phyloP scores from a whole-genome alignment of 306 rosid species.

The Cucumis melo region DNA sequence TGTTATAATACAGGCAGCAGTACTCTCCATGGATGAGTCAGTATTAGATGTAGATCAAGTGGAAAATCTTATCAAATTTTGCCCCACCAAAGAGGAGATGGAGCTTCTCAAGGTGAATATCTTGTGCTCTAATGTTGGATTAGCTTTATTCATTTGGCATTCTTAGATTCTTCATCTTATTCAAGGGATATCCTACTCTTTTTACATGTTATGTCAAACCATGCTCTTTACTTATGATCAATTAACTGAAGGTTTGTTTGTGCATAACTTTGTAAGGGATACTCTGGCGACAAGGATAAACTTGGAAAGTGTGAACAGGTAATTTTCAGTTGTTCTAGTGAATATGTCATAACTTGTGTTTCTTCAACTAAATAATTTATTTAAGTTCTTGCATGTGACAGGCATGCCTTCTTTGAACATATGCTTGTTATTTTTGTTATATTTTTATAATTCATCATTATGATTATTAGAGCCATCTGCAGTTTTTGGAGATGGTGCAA shows the following conservation, averaged over 20 bases:
- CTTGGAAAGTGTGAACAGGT: constrained; percentile 99
- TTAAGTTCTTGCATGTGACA: neutral
- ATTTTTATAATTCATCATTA: no score
- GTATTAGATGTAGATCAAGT: constrained; percentile 92
- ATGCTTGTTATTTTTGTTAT: neutral
- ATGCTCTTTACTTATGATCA: neutral
- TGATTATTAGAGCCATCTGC: neutral
- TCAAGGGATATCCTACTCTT: neutral
- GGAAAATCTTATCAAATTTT: constrained; percentile 86
- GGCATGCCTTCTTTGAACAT: neutral
- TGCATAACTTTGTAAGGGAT: constrained; percentile 39
- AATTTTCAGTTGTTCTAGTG: neutral
- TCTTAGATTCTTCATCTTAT: neutral
- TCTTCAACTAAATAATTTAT: neutral
- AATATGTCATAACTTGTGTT: neutral
- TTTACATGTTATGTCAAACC: constrained; percentile 4
- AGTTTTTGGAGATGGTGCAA: neutral
- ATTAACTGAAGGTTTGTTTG: constrained; percentile 15
- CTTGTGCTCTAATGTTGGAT: neutral
- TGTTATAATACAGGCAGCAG: constrained; percentile 58
- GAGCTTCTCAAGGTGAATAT: constrained; percentile 81
- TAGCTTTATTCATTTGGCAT: neutral
- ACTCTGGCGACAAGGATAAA: constrained; percentile 70
- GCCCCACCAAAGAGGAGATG: constrained; percentile 98
- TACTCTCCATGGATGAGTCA: constrained; percentile 81